Evolutionary conservation across 202 grass and related monocot species (phyloP), one percentile per base, ranked within the genome.

Genomic region (Digitaria exilis): DNA sequence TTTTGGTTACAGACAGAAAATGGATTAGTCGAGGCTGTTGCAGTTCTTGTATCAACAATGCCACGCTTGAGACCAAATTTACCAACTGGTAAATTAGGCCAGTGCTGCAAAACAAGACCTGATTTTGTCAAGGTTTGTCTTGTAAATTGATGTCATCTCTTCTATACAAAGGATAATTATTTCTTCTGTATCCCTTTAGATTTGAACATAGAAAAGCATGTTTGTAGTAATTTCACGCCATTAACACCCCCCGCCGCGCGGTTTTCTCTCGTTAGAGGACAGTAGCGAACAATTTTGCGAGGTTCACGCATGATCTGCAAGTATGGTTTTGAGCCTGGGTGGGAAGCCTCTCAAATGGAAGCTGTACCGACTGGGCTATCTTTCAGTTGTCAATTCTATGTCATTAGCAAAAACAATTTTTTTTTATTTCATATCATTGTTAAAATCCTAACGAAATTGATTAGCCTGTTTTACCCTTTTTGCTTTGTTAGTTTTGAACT

Each of bases 71-170:
- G 93, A 30, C 85, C 85, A 1, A 79, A 94, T 88, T 69, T 92
- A 65, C 83, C 92, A 48, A 55, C 32, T 61, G 87, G 85, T 85
- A 97, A 88, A 86, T 84, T 96, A 87, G 96, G 96, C 54, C 85
- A 87, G 84, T 93, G 83, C 69, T 96, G 84, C 87, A 87, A 95
- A 88, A 94, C 91, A 74, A 98, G 89, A 90, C 91, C 91, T 54
- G 96, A 98, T 79, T 98, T 91, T 88, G 93, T 98, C 77, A 98
- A 98, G 96, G 96, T 98, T 87, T 85, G 65, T 16, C 83, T 88
- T 59, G 9, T 77, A 82, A 74, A 74, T 39, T 82, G 42, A 63
- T 56, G 41, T 9, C 24, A 24, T 69, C 17, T 61, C 73, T 71
- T 69, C 49, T 67, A 45, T 76, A 70, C 60, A 37, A 84, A 42